phyloP scores from a whole-genome alignment of 805 yeast genomes.

The Saccharomyces paradoxus region DNA sequence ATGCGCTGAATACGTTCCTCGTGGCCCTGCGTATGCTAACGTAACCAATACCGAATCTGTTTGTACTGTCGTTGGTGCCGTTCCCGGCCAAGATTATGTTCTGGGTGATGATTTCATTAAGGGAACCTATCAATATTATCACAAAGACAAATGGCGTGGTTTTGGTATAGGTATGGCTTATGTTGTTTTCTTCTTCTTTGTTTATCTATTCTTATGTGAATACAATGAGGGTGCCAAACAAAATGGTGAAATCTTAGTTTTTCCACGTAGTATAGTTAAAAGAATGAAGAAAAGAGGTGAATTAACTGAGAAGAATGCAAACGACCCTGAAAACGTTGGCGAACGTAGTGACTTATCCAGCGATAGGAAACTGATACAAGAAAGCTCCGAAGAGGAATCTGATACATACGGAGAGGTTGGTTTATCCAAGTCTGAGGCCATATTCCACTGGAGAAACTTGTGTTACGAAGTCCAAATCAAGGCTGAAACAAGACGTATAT shows the following conservation, averaged over 20 bases:
- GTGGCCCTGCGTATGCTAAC: constrained; percentile 35
- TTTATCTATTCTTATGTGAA: constrained; percentile 45
- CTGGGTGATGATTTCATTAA: constrained; percentile 40
- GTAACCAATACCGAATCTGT: constrained; percentile 24
- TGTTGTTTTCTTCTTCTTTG: constrained; percentile 41
- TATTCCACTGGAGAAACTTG: constrained; percentile 73
- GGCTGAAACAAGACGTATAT: constrained; percentile 49
- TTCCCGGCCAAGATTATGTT: constrained; percentile 39
- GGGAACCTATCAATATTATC: constrained; percentile 34
- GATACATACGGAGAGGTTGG: constrained; percentile 21
- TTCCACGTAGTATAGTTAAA: constrained; percentile 40
- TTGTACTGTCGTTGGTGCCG: constrained; percentile 46
- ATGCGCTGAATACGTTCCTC: constrained; percentile 35
- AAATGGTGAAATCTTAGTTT: constrained; percentile 55
- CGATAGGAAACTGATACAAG: neutral
- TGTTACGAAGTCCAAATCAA: constrained; percentile 62
- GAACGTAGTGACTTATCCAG: neutral
- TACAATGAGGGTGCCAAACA: constrained; percentile 45
- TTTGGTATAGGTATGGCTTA: constrained; percentile 50
- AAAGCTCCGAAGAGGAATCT: constrained; percentile 8
- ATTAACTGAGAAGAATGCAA: neutral
- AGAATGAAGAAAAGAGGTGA: constrained; percentile 35
- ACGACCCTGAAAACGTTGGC: neutral
- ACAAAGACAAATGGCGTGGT: constrained; percentile 50
- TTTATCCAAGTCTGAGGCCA: constrained; percentile 34